Evolutionary conservation across 768 basidiomycete species (phyloP).

Genomic region (Cystobasidium tubakii): DNA sequence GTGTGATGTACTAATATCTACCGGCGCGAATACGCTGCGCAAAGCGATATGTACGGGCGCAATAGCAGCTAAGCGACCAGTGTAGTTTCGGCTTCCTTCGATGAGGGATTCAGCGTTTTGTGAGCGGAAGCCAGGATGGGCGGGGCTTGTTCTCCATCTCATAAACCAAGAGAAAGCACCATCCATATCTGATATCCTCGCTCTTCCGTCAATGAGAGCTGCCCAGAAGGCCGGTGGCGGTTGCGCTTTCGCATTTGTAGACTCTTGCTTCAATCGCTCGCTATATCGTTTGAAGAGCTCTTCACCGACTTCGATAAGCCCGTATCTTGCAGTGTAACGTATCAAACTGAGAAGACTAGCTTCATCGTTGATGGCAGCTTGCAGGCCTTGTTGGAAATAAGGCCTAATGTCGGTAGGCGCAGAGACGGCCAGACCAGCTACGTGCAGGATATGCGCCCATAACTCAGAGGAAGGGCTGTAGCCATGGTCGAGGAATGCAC

Average conservation of each 20-base stretch:
- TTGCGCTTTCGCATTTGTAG: neutral
- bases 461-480: neutral
- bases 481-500: conserved; percentile 10
- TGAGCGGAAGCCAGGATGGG: neutral
- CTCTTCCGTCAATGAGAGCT: neutral
- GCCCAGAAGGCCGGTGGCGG: neutral
- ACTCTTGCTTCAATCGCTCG: conserved; percentile 11
- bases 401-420: neutral
- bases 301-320: neutral
- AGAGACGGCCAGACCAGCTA: neutral
- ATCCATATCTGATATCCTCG: neutral
- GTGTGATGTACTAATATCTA: neutral
- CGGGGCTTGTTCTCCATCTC: conserved; percentile 13
- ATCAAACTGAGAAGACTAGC: neutral
- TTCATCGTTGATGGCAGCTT: conserved; percentile 13
- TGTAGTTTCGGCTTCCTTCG: neutral
- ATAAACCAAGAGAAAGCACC: conserved; percentile 3
- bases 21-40: neutral
- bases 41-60: neutral
- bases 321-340: neutral
- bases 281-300: conserved; percentile 17
- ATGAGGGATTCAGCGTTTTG: neutral
- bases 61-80: neutral
- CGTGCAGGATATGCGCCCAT: conserved; percentile 6
- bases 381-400: neutral